These are phyloP conservation scores for Neopestalotiopsis clavispora DNA, from an alignment of 2,329 filamentous ascomycete species.

Conservation along the genomic window DNA sequence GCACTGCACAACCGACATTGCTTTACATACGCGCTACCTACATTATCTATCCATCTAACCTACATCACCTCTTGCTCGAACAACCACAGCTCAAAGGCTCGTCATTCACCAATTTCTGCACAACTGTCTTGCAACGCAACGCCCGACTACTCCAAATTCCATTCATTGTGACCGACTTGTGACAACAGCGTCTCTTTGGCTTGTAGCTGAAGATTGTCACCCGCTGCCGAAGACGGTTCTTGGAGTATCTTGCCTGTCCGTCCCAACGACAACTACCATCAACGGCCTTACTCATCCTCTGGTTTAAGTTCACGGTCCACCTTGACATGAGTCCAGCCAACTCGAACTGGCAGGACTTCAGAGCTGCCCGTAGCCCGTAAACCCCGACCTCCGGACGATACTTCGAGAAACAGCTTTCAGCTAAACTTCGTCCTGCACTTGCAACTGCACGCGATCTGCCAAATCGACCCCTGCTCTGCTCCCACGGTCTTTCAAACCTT, in stretches of 20 bases:
- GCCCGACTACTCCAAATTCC: neutral
- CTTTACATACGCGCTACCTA: neutral
- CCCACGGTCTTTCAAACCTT: neutral
- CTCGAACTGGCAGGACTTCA: slow-evolving; percentile 11
- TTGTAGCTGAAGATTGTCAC: neutral
- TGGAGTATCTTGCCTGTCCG: neutral
- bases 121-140: neutral
- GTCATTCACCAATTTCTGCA: neutral
- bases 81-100: neutral
- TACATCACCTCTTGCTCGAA: neutral
- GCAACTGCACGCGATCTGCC: neutral
- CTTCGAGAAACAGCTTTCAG: neutral
- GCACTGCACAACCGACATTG: neutral
- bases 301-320: slow-evolving; percentile 15
- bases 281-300: neutral
- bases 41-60: neutral
- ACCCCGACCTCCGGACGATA: neutral
- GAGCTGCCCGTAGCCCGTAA: slow-evolving; percentile 11
- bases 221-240: neutral
- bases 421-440: neutral
- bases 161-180: neutral
- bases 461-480: neutral
- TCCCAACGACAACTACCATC: neutral
- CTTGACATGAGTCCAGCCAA: slow-evolving; percentile 19
- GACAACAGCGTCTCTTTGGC: neutral